These are phyloP conservation scores for Ploettnerulaceae sp. DNA, from an alignment of 2,329 filamentous ascomycete genomes.

Conservation along the genomic window DNA sequence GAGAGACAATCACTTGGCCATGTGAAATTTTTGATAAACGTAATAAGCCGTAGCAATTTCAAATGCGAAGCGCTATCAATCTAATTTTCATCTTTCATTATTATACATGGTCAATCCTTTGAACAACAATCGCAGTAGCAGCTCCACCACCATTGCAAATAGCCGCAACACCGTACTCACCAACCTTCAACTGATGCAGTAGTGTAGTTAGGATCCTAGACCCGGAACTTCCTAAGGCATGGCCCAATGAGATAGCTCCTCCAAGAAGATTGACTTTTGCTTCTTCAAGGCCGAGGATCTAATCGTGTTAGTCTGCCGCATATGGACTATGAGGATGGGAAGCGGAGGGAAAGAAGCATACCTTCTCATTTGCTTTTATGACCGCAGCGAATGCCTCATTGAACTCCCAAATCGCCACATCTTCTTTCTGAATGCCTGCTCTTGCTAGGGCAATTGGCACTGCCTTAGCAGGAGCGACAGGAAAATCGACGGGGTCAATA, in stretches of 20 bases:
- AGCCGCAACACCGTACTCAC: slow-evolving; percentile 90
- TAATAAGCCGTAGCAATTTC: no score
- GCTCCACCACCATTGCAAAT: slow-evolving; percentile 97
- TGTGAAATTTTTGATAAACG: no score
- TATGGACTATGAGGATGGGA: not conserved
- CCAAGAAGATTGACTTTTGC: slow-evolving; percentile 83
- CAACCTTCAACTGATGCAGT: slow-evolving; percentile 81
- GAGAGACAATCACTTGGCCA: no score
- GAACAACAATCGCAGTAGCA: slow-evolving; percentile 85
- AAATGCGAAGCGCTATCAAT: no score
- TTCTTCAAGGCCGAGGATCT: slow-evolving; percentile 61
- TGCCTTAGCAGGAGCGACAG: slow-evolving; percentile 84
- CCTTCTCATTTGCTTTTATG: slow-evolving; percentile 90
- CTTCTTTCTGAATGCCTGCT: slow-evolving; percentile 84
- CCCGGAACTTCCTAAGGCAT: slow-evolving; percentile 89
- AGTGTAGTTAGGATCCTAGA: slow-evolving; percentile 86
- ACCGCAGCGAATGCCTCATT: slow-evolving; percentile 97
- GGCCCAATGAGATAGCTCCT: slow-evolving; percentile 86
- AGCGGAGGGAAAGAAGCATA: slow-evolving; percentile 32
- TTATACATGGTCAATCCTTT: slow-evolving; percentile 57
- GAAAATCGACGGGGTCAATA: slow-evolving; percentile 88
- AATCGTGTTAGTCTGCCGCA: not conserved
- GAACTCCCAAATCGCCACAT: slow-evolving; percentile 95
- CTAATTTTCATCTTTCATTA: no score
- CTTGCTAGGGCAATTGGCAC: slow-evolving; percentile 85